Evolutionary conservation across 768 basidiomycete species (phyloP).

Genomic region (Arthromyces matolae): DNA sequence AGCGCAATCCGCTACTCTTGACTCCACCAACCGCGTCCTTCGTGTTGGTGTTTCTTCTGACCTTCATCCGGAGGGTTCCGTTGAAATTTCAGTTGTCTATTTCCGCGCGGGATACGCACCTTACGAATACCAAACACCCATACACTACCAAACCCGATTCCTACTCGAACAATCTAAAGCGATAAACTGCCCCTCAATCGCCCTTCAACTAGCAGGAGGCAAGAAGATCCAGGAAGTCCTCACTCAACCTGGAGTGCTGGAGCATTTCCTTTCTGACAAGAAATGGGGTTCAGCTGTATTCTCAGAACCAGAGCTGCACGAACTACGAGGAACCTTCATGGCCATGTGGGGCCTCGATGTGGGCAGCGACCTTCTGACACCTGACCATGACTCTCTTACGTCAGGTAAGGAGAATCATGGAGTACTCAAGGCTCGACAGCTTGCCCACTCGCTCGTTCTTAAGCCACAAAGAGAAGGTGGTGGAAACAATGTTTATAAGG

Average conservation of each 20-base stretch:
- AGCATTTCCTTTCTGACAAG: conserved; percentile 57
- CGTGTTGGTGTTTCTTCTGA: conserved; percentile 34
- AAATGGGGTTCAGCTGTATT: conserved; percentile 34
- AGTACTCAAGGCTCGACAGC: conserved; percentile 47
- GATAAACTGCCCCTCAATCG: conserved; percentile 90
- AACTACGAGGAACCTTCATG: conserved; percentile 78
- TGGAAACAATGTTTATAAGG: conserved; percentile 92
- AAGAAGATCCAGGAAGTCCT: conserved; percentile 96
- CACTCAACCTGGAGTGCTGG: conserved; percentile 66
- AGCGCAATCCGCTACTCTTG: conserved; percentile 50
- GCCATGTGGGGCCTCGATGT: conserved; percentile 82
- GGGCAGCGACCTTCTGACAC: conserved; percentile 30
- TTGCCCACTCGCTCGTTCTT: conserved; percentile 65
- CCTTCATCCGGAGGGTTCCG: conserved; percentile 25
- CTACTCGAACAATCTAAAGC: conserved; percentile 77
- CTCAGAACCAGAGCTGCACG: conserved; percentile 38
- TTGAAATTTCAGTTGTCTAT: conserved; percentile 87
- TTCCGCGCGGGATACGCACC: conserved; percentile 90
- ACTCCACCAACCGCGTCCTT: conserved; percentile 42
- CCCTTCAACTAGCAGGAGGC: conserved; percentile 90
- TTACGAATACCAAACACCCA: conserved; percentile 63
- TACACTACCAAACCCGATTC: conserved; percentile 70
- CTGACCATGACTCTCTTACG: conserved; percentile 24
- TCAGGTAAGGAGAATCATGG: conserved; percentile 35
- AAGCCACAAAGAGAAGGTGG: conserved; percentile 99